Base-by-base conservation (phyloP, 805 yeast genomes). In the Candida arabinofermentans region DNA sequence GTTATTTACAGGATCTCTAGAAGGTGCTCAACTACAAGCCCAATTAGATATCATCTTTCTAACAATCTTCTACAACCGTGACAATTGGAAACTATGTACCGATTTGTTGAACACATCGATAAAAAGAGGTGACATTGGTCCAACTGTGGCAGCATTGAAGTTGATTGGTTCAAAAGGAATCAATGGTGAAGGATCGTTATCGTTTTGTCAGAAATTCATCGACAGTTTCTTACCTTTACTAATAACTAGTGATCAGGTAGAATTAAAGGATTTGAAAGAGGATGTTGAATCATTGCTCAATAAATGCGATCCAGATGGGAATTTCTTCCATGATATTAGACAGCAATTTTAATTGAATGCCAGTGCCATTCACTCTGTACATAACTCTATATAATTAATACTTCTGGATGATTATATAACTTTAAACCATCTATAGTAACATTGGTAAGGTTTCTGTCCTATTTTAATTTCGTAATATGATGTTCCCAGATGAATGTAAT, bases 351-450 rank as follows among this genome's bases (percentile, higher is more conserved):
- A n/a, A n/a, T n/a, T n/a, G n/a, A n/a, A n/a, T n/a, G n/a, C n/a
- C n/a, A n/a, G n/a, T n/a, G n/a, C n/a, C n/a, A n/a, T n/a, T n/a
- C n/a, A n/a, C n/a, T n/a, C n/a, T n/a, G n/a, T n/a, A n/a, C n/a
- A n/a, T n/a, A n/a, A n/a, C n/a, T n/a, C n/a, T n/a, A n/a, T n/a
- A n/a, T n/a, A n/a, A n/a, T n/a, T n/a, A n/a, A n/a, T n/a, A n/a
- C n/a, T n/a, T n/a, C n/a, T n/a, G n/a, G n/a, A 14, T 10, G 3
- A 14, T 24, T 19, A 42, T 26, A 48, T 37, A 24, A 51, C 42
- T 32, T 47, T 48, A 34, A 46, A 47, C 55, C 55, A 51, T 12
- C 53, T 42, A 31, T 51, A 48, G 34, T 48, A 51, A 39, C 55
- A 51, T 22, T 42, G 29, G 22, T 46, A n/a, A 14, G 14, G 19